Evolutionary conservation across 768 basidiomycete genomes (phyloP).

Genomic region (Termitomyces sp.): DNA sequence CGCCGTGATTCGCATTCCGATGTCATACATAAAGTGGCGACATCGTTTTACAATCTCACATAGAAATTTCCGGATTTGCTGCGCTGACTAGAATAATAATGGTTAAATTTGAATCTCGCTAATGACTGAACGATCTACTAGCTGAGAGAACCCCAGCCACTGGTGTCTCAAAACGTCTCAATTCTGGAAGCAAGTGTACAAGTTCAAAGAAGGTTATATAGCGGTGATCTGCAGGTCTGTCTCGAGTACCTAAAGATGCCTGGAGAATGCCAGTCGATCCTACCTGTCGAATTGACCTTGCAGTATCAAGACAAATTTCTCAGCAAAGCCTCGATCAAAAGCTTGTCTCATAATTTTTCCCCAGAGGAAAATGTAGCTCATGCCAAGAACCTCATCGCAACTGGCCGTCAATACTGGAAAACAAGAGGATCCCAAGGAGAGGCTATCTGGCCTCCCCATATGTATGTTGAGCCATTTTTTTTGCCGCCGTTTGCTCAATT

Average conservation of each 20-base stretch:
- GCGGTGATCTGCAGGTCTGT: not conserved
- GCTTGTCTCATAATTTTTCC: constrained; percentile 33
- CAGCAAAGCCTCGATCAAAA: constrained; percentile 33
- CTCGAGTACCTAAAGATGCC: not conserved
- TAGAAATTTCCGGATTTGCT: too few relatives aligned
- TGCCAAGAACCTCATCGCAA: constrained; percentile 32
- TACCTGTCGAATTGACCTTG: not conserved
- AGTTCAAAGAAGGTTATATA: constrained; percentile 1
- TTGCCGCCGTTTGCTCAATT: not conserved
- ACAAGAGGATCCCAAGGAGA: constrained; percentile 41
- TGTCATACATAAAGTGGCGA: too few relatives aligned
- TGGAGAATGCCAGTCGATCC: not conserved
- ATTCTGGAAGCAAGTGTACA: too few relatives aligned
- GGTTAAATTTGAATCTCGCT: too few relatives aligned
- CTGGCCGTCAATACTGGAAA: constrained; percentile 48
- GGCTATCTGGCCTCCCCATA: constrained; percentile 54
- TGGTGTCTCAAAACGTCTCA: too few relatives aligned
- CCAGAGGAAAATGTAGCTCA: constrained; percentile 26
- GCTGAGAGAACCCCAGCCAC: too few relatives aligned
- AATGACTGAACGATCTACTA: too few relatives aligned
- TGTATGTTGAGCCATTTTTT: constrained; percentile 20
- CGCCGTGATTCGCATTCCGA: too few relatives aligned
- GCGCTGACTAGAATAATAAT: too few relatives aligned
- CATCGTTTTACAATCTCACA: too few relatives aligned
- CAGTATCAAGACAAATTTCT: constrained; percentile 22